These are phyloP conservation scores for Geotrichum carabidarum DNA, from an alignment of 1,139 yeast species.

Conservation along the genomic window DNA sequence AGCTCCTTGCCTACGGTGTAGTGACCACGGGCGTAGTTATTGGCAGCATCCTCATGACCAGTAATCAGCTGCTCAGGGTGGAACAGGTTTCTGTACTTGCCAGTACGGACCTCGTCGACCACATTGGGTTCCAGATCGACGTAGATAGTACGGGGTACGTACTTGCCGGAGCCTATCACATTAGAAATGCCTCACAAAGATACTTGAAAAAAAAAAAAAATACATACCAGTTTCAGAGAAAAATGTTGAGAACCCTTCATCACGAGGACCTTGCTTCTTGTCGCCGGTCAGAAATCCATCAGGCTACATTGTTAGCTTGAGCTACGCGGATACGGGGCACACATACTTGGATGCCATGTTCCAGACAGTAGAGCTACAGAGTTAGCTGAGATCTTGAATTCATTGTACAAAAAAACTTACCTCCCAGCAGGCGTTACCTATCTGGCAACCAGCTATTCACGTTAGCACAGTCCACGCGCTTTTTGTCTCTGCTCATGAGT, in stretches of 20 bases:
- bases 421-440: conserved; percentile 99
- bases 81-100: conserved; percentile 83
- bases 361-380: conserved; percentile 64
- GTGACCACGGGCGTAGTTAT: conserved; percentile 98
- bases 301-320: conserved; percentile 29
- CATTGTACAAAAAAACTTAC: conserved; percentile 33
- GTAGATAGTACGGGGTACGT: conserved; percentile 95
- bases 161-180: conserved; percentile 63
- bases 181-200: not conserved
- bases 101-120: conserved; percentile 94
- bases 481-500: not conserved
- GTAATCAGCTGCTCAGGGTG: conserved; percentile 96
- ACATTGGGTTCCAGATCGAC: conserved; percentile 98
- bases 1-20: conserved; percentile 96
- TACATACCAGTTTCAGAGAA: conserved; percentile 79
- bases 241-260: conserved; percentile 92
- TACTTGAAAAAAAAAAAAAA: not conserved
- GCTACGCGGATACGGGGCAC: not conserved
- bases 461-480: not conserved
- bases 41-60: conserved; percentile 98
- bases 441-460: conserved; percentile 88
- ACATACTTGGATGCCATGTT: conserved; percentile 75
- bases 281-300: conserved; percentile 43
- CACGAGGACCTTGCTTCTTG: conserved; percentile 65
- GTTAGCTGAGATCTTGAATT: conserved; percentile 3